Conservation (phyloP, 2,329 filamentous ascomycete species). For the Neoascochyta sp. region DNA sequence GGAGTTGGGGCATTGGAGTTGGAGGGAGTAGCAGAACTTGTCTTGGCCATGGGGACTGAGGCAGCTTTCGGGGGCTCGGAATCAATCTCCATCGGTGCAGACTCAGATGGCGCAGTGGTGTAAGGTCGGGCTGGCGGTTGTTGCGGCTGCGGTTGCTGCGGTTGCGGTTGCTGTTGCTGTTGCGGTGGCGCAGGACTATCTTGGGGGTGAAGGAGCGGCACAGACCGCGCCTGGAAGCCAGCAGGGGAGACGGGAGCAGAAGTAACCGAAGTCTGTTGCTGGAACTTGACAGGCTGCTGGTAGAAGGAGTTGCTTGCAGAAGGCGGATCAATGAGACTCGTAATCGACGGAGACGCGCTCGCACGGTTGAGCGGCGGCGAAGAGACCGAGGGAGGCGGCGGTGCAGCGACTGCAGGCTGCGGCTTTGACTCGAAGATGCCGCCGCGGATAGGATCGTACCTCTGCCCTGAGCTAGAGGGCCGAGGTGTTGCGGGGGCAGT, state of each 20-base stretch:
- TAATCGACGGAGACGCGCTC: conserved; percentile 88
- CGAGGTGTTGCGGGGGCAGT: conserved; percentile 49
- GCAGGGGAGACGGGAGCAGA: conserved; percentile 41
- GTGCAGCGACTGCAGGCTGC: conserved; percentile 42
- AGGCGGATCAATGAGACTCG: conserved; percentile 78
- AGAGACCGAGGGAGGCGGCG: conserved; percentile 46
- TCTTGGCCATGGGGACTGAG: conserved; percentile 33
- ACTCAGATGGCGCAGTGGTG: conserved; percentile 14
- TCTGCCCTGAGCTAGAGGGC: conserved; percentile 67
- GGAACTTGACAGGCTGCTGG: conserved; percentile 29
- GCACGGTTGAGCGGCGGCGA: conserved; percentile 62
- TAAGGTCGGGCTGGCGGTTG: conserved; percentile 10
- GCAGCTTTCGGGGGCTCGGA: conserved; percentile 25
- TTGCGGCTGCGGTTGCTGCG: conserved; percentile 8
- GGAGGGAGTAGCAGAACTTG: conserved; percentile 37
- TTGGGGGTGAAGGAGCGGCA: conserved; percentile 26
- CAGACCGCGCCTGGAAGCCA: conserved; percentile 25
- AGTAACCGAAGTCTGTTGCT: conserved; percentile 36
- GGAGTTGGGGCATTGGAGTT: conserved; percentile 51
- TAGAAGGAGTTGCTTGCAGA: conserved; percentile 39
- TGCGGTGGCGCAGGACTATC: conserved; percentile 21
- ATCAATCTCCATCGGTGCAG: conserved; percentile 39
- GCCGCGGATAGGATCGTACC: conserved; percentile 84
- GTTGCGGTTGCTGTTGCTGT: conserved; percentile 13
- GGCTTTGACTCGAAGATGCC: conserved; percentile 47